These are phyloP conservation scores for Annona cherimola DNA, from an alignment of 164 flowering plant species.

Conservation along the genomic window DNA sequence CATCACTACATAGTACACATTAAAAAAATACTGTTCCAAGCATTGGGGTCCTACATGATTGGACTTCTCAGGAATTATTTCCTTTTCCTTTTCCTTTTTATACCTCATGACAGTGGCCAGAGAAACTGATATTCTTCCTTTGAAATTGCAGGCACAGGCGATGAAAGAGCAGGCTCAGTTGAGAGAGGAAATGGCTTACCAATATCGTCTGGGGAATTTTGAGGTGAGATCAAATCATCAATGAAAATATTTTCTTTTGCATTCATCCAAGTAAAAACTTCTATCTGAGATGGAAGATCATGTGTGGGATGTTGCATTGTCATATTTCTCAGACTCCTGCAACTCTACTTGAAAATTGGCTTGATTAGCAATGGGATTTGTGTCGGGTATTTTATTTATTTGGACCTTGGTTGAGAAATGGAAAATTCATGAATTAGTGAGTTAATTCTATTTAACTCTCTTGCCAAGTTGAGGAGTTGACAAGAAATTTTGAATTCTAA, in stretches of 20 bases:
- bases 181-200: constrained; percentile 86
- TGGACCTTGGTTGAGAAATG: no score
- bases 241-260: background rate
- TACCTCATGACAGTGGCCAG: background rate
- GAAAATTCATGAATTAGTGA: no score
- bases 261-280: background rate
- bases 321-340: background rate
- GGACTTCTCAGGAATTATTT: no score
- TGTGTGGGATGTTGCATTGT: background rate
- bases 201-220: constrained; percentile 82
- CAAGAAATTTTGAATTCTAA: no score
- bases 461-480: no score
- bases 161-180: constrained; percentile 89
- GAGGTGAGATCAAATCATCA: constrained; percentile 46
- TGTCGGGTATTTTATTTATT: no score
- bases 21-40: no score
- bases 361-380: background rate
- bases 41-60: no score
- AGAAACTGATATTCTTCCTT: background rate
- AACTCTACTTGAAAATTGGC: background rate
- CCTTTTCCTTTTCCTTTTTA: background rate
- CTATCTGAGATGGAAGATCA: background rate
- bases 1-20: no score
- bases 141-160: constrained; percentile 11
- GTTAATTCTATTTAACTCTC: no score